These are phyloP conservation scores for Acanthamoeba divionensis DNA, from an alignment of 208 protist genomes.

Conservation along the genomic window DNA sequence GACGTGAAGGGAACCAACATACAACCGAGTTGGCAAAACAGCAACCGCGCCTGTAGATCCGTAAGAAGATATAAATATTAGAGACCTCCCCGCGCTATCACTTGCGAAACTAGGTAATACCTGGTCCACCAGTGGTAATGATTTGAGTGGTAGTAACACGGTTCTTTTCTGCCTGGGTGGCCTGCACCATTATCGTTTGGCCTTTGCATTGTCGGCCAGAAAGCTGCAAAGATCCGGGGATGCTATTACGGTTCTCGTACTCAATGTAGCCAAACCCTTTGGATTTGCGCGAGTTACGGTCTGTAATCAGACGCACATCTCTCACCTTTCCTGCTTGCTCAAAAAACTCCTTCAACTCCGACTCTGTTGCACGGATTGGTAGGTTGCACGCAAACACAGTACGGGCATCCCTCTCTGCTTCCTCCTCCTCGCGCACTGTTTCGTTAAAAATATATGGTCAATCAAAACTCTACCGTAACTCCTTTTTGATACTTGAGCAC, in stretches of 20 bases:
- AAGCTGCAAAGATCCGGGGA: conserved; percentile 34
- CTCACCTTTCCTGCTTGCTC: conserved; percentile 64
- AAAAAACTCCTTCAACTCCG: conserved; percentile 67
- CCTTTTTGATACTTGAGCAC: too few species aligned
- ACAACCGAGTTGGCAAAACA: conserved; percentile 47
- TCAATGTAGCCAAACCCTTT: conserved; percentile 73
- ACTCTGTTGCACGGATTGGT: conserved; percentile 63
- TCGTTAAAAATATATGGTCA: too few species aligned
- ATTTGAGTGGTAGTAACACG: conserved; percentile 21
- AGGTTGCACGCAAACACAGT: conserved; percentile 63
- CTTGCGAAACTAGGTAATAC: too few species aligned
- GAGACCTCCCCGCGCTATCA: too few species aligned
- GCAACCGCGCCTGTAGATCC: too few species aligned
- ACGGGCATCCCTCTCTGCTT: conserved; percentile 52
- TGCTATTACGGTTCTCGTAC: conserved; percentile 55
- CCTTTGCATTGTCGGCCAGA: conserved; percentile 58
- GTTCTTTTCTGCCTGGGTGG: conserved; percentile 71
- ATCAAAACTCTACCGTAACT: too few species aligned
- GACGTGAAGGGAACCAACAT: conserved; percentile 68
- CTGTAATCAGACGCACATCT: conserved; percentile 67
- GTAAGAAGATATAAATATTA: too few species aligned
- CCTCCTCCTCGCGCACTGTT: conserved; percentile 42
- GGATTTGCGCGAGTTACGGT: conserved; percentile 60
- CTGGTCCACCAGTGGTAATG: background rate
- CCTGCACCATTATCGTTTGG: conserved; percentile 64